Conservation (phyloP, 148 eudicot species). For the Rhododendron ovatum region DNA sequence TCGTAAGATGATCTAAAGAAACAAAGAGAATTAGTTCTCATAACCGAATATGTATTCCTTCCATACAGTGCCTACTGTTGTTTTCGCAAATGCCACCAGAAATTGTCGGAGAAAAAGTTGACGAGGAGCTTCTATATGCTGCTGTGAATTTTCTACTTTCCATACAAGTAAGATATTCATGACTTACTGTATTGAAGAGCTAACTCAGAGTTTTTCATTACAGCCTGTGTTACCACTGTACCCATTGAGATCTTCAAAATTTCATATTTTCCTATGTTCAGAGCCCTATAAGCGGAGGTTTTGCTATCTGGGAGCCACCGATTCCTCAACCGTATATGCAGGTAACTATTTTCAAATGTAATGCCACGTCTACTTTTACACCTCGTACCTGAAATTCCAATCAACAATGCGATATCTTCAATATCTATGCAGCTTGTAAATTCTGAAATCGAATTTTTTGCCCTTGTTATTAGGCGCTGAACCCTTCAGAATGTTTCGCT, state of each 20-base stretch:
- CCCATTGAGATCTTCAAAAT: no score
- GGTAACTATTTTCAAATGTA: conserved; percentile 13
- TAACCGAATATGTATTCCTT: not conserved
- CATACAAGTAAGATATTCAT: not conserved
- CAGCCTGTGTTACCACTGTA: no score
- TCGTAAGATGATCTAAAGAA: no score
- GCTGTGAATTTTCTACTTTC: no score
- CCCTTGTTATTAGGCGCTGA: conserved; percentile 21
- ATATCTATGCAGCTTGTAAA: no score
- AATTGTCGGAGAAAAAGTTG: conserved; percentile 33
- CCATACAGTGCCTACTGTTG: conserved; percentile 33
- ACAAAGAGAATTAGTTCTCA: not conserved
- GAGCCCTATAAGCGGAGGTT: conserved; percentile 40
- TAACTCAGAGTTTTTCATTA: not conserved
- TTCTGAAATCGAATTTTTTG: not conserved
- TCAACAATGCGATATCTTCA: no score
- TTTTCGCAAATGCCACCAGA: conserved; percentile 37
- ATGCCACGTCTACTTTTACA: not conserved
- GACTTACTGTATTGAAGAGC: no score
- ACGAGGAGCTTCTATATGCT: conserved; percentile 25
- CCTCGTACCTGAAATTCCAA: not conserved
- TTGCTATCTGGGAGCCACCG: conserved; percentile 43
- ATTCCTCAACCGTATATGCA: conserved; percentile 30
- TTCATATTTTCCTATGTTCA: not conserved
- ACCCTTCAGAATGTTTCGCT: conserved; percentile 16